These are phyloP conservation scores for Microbotryum scabiosae DNA, from an alignment of 1,284 basidiomycete species.

Conservation along the genomic window DNA sequence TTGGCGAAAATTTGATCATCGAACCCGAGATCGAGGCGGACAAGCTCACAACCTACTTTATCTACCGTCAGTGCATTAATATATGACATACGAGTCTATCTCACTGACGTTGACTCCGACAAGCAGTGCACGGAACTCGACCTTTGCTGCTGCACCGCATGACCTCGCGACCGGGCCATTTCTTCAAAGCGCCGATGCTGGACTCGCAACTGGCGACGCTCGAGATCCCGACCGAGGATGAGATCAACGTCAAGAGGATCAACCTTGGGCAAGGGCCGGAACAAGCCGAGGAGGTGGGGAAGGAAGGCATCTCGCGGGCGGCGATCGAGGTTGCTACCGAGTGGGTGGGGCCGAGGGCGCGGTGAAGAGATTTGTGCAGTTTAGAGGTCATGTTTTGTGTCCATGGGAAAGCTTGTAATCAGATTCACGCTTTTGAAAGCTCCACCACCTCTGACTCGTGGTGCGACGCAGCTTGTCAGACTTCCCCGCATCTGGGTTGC, in stretches of 20 bases:
- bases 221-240: slow-evolving; percentile 44
- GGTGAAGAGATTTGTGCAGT: too few species aligned
- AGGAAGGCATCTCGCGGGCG: slow-evolving; percentile 10
- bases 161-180: slow-evolving; percentile 64
- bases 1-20: slow-evolving; percentile 27
- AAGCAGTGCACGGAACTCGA: slow-evolving; percentile 53
- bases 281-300: slow-evolving; percentile 19
- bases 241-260: slow-evolving; percentile 17
- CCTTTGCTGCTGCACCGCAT: slow-evolving; percentile 63
- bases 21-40: slow-evolving; percentile 33
- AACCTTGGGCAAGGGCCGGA: slow-evolving; percentile 16
- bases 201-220: slow-evolving; percentile 72
- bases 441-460: too few species aligned
- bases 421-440: neutral
- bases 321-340: neutral
- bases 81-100: too few species aligned
- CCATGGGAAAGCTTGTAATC: too few species aligned
- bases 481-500: neutral
- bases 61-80: slow-evolving; percentile 48
- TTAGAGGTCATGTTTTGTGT: too few species aligned
- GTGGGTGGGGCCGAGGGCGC: neutral
- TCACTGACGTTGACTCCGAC: neutral
- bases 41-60: slow-evolving; percentile 61
- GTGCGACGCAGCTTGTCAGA: too few species aligned
- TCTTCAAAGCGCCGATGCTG: slow-evolving; percentile 82